phyloP scores from a whole-genome alignment of 2,329 filamentous ascomycete species.

The Atkinsonella texensis region DNA sequence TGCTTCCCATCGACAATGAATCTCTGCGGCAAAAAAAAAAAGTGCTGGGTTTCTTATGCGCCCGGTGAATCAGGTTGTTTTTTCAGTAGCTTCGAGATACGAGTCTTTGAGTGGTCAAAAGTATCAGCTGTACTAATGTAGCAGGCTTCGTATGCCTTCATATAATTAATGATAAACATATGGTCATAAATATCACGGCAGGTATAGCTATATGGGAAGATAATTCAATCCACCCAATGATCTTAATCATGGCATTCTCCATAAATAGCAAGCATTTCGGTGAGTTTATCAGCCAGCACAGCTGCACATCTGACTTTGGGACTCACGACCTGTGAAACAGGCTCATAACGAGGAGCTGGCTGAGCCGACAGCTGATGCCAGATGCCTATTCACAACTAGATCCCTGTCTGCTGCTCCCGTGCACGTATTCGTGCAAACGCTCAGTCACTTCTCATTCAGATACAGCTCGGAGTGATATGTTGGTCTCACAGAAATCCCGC shows the following conservation, averaged over 20 bases:
- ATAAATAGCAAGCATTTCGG: no score
- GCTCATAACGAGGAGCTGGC: neutral
- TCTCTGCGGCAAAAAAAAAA: neutral
- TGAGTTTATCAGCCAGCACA: neutral
- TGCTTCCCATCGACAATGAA: neutral
- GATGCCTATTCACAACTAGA: neutral
- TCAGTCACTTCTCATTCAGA: conserved; percentile 1
- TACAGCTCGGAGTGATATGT: neutral
- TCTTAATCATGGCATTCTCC: no score
- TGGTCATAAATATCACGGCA: no score
- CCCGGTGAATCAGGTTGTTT: no score
- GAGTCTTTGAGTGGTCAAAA: no score
- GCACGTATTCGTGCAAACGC: neutral
- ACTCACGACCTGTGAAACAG: neutral
- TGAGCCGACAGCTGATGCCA: conserved; percentile 1
- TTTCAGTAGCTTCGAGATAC: no score
- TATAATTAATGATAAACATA: no score
- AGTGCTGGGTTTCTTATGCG: neutral
- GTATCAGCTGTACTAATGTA: no score
- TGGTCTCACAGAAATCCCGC: neutral
- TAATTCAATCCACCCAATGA: no score
- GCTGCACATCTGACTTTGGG: neutral
- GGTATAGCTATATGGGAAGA: no score
- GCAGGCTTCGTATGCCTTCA: no score
- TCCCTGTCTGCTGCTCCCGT: neutral